Evolutionary conservation across 306 rosid genomes (phyloP).

Genomic region (Rubus parviflorus): DNA sequence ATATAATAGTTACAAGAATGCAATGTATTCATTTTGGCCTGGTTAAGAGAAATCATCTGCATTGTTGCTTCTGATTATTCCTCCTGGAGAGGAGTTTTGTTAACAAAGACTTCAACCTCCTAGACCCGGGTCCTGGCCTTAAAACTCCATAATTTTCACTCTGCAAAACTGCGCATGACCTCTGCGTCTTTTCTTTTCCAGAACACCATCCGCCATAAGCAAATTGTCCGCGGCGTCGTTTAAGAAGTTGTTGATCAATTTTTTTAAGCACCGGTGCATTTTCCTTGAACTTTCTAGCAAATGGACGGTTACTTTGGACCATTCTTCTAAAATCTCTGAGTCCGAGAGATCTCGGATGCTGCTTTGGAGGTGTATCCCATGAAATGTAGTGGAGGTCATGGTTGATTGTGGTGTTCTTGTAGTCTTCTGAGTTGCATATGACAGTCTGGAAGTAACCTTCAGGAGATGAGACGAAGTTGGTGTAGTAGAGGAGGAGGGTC

Average conservation of each 20-base stretch:
- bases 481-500: conserved; percentile 88
- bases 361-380: conserved; percentile 95
- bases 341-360: conserved; percentile 80
- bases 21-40: conserved; percentile 13
- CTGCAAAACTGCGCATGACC: conserved; percentile 47
- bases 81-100: conserved; percentile 43
- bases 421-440: conserved; percentile 66
- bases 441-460: conserved; percentile 92
- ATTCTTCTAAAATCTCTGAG: conserved; percentile 55
- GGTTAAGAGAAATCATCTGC: conserved; percentile 43
- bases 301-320: conserved; percentile 69
- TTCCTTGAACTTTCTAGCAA: conserved; percentile 81
- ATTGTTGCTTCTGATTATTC: conserved; percentile 52
- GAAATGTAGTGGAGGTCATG: conserved; percentile 88
- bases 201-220: conserved; percentile 80
- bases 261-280: conserved; percentile 60
- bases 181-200: conserved; percentile 26
- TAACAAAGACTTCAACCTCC: conserved; percentile 58
- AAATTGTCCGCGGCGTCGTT: conserved; percentile 46
- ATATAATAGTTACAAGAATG: background rate
- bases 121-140: conserved; percentile 64
- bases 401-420: conserved; percentile 74
- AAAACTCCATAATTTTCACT: conserved; percentile 55
- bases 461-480: conserved; percentile 86
- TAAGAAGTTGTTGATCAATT: conserved; percentile 69